Percentiles rank a stretch among this genome's conserved stretches.
Conservation (phyloP, 352 stramenopile species). For the Phytophthora cactorum region DNA sequence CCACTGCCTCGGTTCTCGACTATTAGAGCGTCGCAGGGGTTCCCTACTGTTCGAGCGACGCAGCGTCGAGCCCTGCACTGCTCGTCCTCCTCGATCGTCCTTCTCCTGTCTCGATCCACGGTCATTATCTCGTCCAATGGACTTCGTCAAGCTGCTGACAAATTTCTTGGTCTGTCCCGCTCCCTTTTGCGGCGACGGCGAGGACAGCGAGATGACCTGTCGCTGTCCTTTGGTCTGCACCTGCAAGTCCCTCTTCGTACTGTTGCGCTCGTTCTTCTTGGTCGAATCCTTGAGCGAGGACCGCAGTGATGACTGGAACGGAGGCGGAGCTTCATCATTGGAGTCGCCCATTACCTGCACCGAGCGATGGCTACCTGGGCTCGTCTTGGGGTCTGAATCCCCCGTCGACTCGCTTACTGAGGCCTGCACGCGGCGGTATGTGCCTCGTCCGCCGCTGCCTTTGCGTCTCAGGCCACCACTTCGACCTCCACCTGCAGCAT, state of each 20-base stretch:
- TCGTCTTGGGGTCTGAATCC: slow-evolving; percentile 3
- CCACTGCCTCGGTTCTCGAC: slow-evolving; percentile 24
- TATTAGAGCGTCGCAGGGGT: slow-evolving; percentile 18
- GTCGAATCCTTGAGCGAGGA: slow-evolving; percentile 61
- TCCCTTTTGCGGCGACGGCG: slow-evolving; percentile 38
- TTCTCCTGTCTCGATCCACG: slow-evolving; percentile 16
- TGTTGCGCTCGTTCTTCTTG: slow-evolving; percentile 19
- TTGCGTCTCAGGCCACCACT: slow-evolving; percentile 31
- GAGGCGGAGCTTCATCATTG: slow-evolving; percentile 2
- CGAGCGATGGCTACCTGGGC: slow-evolving; percentile 12
- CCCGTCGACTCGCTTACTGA: slow-evolving; percentile 7
- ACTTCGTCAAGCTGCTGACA: slow-evolving; percentile 46
- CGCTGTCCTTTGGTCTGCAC: slow-evolving; percentile 33
- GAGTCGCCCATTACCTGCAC: slow-evolving; percentile 34
- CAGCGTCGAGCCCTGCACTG: slow-evolving; percentile 18
- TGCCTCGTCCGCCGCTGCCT: slow-evolving; percentile 26
- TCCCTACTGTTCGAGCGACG: slow-evolving; percentile 26
- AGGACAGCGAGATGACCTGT: slow-evolving; percentile 44
- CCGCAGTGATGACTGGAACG: slow-evolving; percentile 64
- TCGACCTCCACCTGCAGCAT: slow-evolving; percentile 39
- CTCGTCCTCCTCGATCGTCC: slow-evolving; percentile 16
- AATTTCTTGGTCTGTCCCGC: slow-evolving; percentile 34
- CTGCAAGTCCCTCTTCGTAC: slow-evolving; percentile 32
- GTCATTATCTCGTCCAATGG: slow-evolving; percentile 34
- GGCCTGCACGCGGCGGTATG: slow-evolving; percentile 55